phyloP scores from a whole-genome alignment of 495 filamentous ascomycete species.

The Xylaria flabelliformis region DNA sequence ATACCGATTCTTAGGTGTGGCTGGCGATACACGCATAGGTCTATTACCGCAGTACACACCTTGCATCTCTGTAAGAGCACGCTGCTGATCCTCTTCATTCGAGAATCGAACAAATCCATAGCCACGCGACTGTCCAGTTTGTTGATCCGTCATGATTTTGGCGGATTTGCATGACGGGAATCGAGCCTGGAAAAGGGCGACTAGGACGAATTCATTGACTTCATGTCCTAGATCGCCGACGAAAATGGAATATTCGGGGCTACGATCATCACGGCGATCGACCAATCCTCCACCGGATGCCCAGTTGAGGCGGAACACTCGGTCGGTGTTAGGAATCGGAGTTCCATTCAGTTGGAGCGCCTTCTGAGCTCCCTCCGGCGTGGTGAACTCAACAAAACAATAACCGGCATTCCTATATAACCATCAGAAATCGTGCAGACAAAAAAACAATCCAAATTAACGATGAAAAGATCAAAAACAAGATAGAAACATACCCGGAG shows the following conservation, averaged over 20 bases:
- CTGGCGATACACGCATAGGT: slow-evolving; percentile 98
- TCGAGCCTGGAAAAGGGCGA: slow-evolving; percentile 93
- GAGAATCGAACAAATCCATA: slow-evolving; percentile 99
- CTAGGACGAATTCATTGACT: slow-evolving; percentile 97
- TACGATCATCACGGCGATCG: slow-evolving; percentile 93
- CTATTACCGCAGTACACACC: slow-evolving; percentile 99
- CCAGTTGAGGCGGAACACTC: slow-evolving; percentile 99
- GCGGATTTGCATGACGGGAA: slow-evolving; percentile 98
- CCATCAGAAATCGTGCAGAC: neutral
- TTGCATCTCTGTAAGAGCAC: slow-evolving; percentile 96
- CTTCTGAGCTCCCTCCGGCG: slow-evolving; percentile 84
- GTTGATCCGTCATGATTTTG: slow-evolving; percentile 99
- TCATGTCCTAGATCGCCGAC: slow-evolving; percentile 97
- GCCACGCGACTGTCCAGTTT: slow-evolving; percentile 95
- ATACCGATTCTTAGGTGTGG: slow-evolving; percentile 85
- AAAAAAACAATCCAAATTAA: neutral
- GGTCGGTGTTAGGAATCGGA: slow-evolving; percentile 90
- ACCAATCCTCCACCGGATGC: slow-evolving; percentile 95
- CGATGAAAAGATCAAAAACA: neutral
- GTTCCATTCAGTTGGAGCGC: slow-evolving; percentile 88
- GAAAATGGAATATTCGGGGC: slow-evolving; percentile 96
- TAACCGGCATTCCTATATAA: slow-evolving; percentile 88
- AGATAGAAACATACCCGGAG: slow-evolving; percentile 78
- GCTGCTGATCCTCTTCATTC: slow-evolving; percentile 92
- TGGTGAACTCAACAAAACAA: slow-evolving; percentile 95